Evolutionary conservation across 148 eudicot species (phyloP), one percentile per base, ranked within the genome.

Genomic region (Nepenthes mirabilis): DNA sequence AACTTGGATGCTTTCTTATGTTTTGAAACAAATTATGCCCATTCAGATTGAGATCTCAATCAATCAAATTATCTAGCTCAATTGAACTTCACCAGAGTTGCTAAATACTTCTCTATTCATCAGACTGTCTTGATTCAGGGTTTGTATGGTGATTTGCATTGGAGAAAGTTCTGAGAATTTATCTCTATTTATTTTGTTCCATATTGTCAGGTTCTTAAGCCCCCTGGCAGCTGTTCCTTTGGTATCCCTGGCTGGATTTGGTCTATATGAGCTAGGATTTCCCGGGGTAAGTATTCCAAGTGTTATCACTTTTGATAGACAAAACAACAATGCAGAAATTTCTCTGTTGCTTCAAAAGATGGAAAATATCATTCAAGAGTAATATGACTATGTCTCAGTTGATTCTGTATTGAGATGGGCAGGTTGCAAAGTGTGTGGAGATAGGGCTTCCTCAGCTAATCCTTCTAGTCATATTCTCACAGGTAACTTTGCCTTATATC

Each of bases 141-240:
- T 40, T 40, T 40, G 6, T 40, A n/a, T 54, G 5, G 2, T 13
- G 43, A 6, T 34, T 40, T 47, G 2, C 23, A 53, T 36, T 9
- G 32, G 32, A 12, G 45, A 2, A 43, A 11, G 36, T 3, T 56
- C 34, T 53, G 32, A 23, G 23, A 9, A 55, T 36, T 34, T 55
- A n/a, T 33, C 1, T 33, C 13, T 33, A 54, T 54, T 2, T 11
- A 62, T 43, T 52, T 43, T 47, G n/a, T 61, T 40, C 37, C 68
- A 36, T 8, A 55, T 53, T 50, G 5, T 61, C 68, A 91, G 96
- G 85, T 86, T 77, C 66, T 52, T 88, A 70, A 85, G 96, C 72
- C 98, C 98, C 47, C 75, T 93, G 34, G 79, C 95, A 43, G 80
- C 81, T 33, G 82, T 75, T 76, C 98, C 98, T 56, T 68, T 93